phyloP scores from a whole-genome alignment of 1,284 basidiomycete genomes.

The Ustilago tritici region DNA sequence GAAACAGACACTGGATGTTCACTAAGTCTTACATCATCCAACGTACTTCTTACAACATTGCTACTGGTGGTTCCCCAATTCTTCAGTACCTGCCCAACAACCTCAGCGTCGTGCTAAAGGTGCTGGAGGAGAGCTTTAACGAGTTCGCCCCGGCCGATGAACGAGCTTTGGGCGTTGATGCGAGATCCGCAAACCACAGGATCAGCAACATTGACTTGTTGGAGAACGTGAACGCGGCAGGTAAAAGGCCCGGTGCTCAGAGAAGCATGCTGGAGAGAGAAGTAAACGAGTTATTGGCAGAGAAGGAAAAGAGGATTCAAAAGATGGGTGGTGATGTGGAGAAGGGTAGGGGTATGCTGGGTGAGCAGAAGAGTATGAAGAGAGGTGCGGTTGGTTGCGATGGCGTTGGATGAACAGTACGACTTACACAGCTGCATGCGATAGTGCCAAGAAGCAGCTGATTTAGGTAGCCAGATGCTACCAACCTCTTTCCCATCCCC shows the following conservation, averaged over 20 bases:
- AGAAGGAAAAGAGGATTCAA: slow-evolving; percentile 52
- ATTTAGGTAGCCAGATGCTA: neutral
- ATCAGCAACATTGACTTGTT: slow-evolving; percentile 45
- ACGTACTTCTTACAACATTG: slow-evolving; percentile 56
- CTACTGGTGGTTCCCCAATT: slow-evolving; percentile 65
- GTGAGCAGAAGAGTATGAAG: slow-evolving; percentile 41
- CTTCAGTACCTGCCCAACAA: slow-evolving; percentile 66
- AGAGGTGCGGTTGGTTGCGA: slow-evolving; percentile 60
- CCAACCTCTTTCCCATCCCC: neutral
- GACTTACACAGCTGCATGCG: neutral
- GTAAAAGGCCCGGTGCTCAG: slow-evolving; percentile 50
- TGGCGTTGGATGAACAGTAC: slow-evolving; percentile 50
- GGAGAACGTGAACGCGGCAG: slow-evolving; percentile 42
- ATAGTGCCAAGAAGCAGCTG: neutral
- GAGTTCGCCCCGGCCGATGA: slow-evolving; percentile 34
- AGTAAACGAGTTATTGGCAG: slow-evolving; percentile 46
- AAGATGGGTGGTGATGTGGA: slow-evolving; percentile 42
- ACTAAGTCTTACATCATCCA: slow-evolving; percentile 66
- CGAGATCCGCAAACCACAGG: slow-evolving; percentile 10
- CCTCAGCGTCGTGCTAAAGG: slow-evolving; percentile 52
- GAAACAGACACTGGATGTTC: slow-evolving; percentile 66
- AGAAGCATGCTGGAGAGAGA: slow-evolving; percentile 54
- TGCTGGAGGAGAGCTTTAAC: slow-evolving; percentile 56
- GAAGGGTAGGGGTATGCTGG: slow-evolving; percentile 51
- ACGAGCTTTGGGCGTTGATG: slow-evolving; percentile 16